Evolutionary conservation across 1,139 yeast species (phyloP).

Genomic region (Sugiyamaella pinicola): DNA sequence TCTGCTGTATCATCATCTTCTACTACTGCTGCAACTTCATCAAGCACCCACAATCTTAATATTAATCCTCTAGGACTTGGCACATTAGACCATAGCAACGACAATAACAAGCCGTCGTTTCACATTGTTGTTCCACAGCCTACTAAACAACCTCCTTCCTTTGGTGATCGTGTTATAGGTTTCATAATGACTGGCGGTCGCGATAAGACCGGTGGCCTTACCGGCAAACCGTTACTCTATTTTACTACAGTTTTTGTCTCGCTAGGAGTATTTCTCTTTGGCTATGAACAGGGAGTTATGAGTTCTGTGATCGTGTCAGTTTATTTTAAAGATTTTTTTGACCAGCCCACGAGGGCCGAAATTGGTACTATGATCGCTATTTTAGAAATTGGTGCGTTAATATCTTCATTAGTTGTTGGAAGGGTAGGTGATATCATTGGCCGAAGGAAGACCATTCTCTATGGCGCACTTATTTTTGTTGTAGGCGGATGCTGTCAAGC

Average conservation of each 20-base stretch:
- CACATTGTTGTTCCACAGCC: conserved; percentile 31
- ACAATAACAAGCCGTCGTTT: conserved; percentile 17
- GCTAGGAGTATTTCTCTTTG: conserved; percentile 80
- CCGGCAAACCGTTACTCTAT: conserved; percentile 50
- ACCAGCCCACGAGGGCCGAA: conserved; percentile 66
- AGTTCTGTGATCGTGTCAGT: conserved; percentile 72
- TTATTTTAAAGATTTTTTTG: conserved; percentile 70
- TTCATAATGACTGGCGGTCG: conserved; percentile 36
- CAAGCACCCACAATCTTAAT: too few species aligned
- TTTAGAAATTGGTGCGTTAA: conserved; percentile 79
- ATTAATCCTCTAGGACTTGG: too few species aligned
- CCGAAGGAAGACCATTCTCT: conserved; percentile 74
- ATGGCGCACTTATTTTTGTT: conserved; percentile 79
- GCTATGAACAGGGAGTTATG: conserved; percentile 92
- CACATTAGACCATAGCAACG: conserved; percentile 12
- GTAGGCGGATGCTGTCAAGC: conserved; percentile 82
- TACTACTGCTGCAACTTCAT: too few species aligned
- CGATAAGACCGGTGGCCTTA: conserved; percentile 31
- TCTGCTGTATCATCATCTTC: not conserved
- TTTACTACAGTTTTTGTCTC: conserved; percentile 83
- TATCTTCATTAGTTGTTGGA: conserved; percentile 77
- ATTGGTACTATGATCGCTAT: conserved; percentile 85
- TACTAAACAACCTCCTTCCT: conserved; percentile 28
- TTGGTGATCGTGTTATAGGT: conserved; percentile 33
- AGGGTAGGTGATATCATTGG: conserved; percentile 79